Evolutionary conservation across 345 rosid genomes (phyloP).

Genomic region (Xanthoceras sorbifolium): DNA sequence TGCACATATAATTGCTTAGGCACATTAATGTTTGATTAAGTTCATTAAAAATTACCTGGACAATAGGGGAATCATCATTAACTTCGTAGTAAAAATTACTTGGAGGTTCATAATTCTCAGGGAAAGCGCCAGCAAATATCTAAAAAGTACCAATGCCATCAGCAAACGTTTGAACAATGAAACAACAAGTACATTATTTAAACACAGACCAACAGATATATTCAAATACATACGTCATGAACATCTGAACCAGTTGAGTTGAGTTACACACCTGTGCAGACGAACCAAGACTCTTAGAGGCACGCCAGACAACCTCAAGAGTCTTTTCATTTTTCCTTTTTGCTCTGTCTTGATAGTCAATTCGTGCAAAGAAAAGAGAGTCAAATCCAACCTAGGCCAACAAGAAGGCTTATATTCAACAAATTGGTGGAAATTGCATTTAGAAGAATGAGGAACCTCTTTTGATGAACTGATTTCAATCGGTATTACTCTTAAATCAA

Average conservation of each 20-base stretch:
- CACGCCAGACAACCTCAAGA: conserved; percentile 59
- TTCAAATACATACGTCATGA: background rate
- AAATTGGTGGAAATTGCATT: conserved; percentile 1
- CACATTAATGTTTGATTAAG: background rate
- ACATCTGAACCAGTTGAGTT: background rate
- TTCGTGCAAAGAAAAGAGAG: conserved; percentile 49
- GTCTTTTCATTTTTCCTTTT: conserved; percentile 47
- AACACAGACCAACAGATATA: background rate
- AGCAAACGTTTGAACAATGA: background rate
- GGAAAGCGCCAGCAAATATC: conserved; percentile 59
- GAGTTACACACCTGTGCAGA: conserved; percentile 43
- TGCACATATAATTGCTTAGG: background rate
- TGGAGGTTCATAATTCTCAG: conserved; percentile 58
- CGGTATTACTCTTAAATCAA: background rate
- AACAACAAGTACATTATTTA: background rate
- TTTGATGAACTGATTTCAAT: conserved; percentile 2
- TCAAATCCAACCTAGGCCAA: conserved; percentile 57
- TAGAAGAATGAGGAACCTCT: background rate
- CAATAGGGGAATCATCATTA: conserved; percentile 41
- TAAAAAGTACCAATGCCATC: conserved; percentile 18
- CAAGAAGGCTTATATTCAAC: conserved; percentile 9
- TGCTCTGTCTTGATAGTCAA: conserved; percentile 60
- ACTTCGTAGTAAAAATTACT: conserved; percentile 50
- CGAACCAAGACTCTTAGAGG: conserved; percentile 55
- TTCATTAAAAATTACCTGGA: conserved; percentile 40